Evolutionary conservation across 1,139 yeast species (phyloP).

Genomic region (Yamadazyma jaroonii): DNA sequence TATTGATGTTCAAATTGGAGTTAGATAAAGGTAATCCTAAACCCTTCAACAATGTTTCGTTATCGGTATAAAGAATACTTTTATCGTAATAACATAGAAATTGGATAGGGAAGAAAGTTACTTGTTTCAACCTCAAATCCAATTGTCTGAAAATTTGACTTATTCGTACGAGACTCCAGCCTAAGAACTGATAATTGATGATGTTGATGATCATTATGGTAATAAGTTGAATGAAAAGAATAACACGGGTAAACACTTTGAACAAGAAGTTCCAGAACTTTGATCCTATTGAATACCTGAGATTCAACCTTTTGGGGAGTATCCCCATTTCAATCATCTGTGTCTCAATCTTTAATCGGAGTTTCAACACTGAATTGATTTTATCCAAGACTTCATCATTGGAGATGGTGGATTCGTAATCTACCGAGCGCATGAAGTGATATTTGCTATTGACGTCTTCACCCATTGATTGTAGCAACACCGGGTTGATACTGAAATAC

Average conservation of each 20-base stretch:
- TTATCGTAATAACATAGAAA: conserved; percentile 54
- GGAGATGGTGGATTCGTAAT: conserved; percentile 17
- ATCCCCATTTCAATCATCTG: conserved; percentile 1
- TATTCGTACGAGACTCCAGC: conserved; percentile 28
- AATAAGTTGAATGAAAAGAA: conserved; percentile 17
- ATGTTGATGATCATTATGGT: conserved; percentile 20
- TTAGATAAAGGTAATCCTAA: conserved; percentile 38
- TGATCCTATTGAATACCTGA: background rate
- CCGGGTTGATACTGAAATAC: conserved; percentile 74
- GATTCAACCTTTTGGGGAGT: background rate
- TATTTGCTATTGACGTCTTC: background rate
- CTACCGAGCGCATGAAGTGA: background rate
- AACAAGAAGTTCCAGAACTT: background rate
- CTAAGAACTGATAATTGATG: conserved; percentile 23
- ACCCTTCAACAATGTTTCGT: conserved; percentile 20
- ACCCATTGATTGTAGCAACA: conserved; percentile 57
- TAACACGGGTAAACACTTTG: conserved; percentile 6
- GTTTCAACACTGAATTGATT: conserved; percentile 29
- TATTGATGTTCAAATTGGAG: conserved; percentile 39
- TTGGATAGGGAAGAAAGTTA: conserved; percentile 80
- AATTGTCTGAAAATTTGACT: conserved; percentile 76
- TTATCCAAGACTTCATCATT: conserved; percentile 31
- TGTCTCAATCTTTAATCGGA: conserved; percentile 16
- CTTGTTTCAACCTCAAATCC: conserved; percentile 73
- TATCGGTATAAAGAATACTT: conserved; percentile 25